phyloP scores from a whole-genome alignment of 805 yeast genomes.

The Yarrowia sp. region DNA sequence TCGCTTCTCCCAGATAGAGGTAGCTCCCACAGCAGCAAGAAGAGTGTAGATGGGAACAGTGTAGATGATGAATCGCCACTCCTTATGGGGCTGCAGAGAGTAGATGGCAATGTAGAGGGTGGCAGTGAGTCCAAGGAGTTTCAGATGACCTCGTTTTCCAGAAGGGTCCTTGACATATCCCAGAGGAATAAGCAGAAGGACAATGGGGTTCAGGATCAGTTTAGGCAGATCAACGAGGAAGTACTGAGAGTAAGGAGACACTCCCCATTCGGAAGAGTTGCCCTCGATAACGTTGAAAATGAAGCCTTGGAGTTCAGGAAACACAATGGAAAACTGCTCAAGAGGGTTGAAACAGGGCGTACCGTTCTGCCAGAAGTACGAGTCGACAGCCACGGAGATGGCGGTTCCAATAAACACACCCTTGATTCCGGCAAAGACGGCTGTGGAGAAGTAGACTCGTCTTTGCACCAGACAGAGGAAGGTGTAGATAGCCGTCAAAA shows the following conservation, averaged over 20 bases:
- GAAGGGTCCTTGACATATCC: slow-evolving; percentile 44
- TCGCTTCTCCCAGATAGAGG: slow-evolving; percentile 42
- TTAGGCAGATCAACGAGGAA: slow-evolving; percentile 54
- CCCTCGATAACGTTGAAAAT: slow-evolving; percentile 75
- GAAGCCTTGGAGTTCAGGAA: slow-evolving; percentile 77
- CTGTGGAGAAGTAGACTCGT: slow-evolving; percentile 46
- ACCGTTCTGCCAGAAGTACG: slow-evolving; percentile 65
- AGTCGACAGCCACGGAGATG: slow-evolving; percentile 56
- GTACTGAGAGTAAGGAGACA: slow-evolving; percentile 70
- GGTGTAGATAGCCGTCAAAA: slow-evolving; percentile 46
- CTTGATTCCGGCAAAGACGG: slow-evolving; percentile 34
- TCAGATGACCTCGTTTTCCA: slow-evolving; percentile 37
- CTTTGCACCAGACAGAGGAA: slow-evolving; percentile 48
- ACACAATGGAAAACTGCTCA: slow-evolving; percentile 35
- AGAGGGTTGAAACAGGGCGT: slow-evolving; percentile 28
- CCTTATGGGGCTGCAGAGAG: slow-evolving; percentile 88
- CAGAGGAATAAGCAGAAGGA: slow-evolving; percentile 44
- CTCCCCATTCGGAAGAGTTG: slow-evolving; percentile 77
- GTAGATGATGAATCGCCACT: slow-evolving; percentile 87
- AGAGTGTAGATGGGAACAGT: slow-evolving; percentile 66
- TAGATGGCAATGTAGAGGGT: slow-evolving; percentile 56
- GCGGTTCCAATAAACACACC: slow-evolving; percentile 56
- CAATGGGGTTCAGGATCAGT: slow-evolving; percentile 39
- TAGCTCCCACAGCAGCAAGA: slow-evolving; percentile 61
- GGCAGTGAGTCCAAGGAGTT: slow-evolving; percentile 52